Evolutionary conservation across 2,329 filamentous ascomycete species (phyloP), one percentile per base, ranked within the genome.

Genomic region (Penicillium sp.): DNA sequence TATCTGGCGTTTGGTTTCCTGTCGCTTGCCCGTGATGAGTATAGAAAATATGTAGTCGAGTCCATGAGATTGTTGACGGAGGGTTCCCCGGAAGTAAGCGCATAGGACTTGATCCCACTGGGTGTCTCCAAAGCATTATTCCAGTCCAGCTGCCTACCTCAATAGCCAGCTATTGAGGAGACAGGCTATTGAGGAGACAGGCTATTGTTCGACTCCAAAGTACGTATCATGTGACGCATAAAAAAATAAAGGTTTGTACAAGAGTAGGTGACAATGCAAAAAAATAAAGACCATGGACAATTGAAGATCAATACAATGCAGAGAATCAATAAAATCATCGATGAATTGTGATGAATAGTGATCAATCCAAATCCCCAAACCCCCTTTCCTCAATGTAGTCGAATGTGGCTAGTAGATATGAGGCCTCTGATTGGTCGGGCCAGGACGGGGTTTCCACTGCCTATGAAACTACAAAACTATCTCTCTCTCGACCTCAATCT

Each of bases 391-490:
- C 42, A 33, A 57, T 41, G 39, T 55, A 25, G 47, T 50, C 35
- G 41, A 57, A 48, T 54, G 49, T 53, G 49, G 57, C 57, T 56
- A 59, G 57, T 59, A 59, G 57, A 59, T 56, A 42, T 2, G 15
- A 10, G 5, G 13, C 12, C 19, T 21, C 33, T 59, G 57, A 59
- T 59, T 59, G 57, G 57, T 33, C 41, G 52, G 53, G 41, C 29
- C 21, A 19, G 35, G 42, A 47, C 52, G 52, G 53, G 50, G 50
- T 53, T 53, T 36, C 50, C 50, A 53, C 50, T 53, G 50, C 39
- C 41, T 53, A 45, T 53, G 50, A 68, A 66, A 64, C 60, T 66
- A 57, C 55, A 57, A 67, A 68, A 61, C 60, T 55, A 56, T 66
- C 66, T 66, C 66, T 67, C 62, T 67, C 64, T 67, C 57, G 53